These are phyloP conservation scores for Astrothelium subdiscretum DNA, from an alignment of 495 filamentous ascomycete genomes.

Conservation along the genomic window DNA sequence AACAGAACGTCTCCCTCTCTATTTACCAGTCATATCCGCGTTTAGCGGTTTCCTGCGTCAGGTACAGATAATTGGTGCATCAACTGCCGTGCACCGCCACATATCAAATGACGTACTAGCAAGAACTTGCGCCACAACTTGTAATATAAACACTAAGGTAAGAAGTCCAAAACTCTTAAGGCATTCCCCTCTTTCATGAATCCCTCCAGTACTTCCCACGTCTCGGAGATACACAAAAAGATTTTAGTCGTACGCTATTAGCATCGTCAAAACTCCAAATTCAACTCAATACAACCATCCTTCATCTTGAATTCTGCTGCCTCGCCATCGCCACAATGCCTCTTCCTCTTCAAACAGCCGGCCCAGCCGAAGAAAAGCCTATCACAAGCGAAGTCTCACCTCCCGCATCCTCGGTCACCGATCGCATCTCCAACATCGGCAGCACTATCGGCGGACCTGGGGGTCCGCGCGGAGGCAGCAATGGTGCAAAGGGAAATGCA, in stretches of 20 bases:
- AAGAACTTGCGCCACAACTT: not conserved
- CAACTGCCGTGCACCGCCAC: not conserved
- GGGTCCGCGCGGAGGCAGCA: not conserved
- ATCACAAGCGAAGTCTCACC: not conserved
- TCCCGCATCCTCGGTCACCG: not conserved
- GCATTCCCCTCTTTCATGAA: too few species aligned
- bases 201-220: too few species aligned
- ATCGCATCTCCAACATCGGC: not conserved
- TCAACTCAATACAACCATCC: not conserved
- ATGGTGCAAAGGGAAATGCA: slow-evolving; percentile 5
- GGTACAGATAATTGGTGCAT: too few species aligned
- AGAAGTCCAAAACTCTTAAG: not conserved
- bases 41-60: too few species aligned
- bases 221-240: too few species aligned
- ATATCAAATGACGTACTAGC: not conserved
- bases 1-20: too few species aligned
- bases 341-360: not conserved
- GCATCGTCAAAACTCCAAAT: not conserved
- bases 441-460: not conserved
- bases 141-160: not conserved
- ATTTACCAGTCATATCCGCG: too few species aligned
- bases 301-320: not conserved
- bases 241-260: too few species aligned
- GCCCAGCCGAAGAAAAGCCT: not conserved
- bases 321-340: not conserved